phyloP scores from a whole-genome alignment of 78 protist genomes.

The Chrysochromulina parva region DNA sequence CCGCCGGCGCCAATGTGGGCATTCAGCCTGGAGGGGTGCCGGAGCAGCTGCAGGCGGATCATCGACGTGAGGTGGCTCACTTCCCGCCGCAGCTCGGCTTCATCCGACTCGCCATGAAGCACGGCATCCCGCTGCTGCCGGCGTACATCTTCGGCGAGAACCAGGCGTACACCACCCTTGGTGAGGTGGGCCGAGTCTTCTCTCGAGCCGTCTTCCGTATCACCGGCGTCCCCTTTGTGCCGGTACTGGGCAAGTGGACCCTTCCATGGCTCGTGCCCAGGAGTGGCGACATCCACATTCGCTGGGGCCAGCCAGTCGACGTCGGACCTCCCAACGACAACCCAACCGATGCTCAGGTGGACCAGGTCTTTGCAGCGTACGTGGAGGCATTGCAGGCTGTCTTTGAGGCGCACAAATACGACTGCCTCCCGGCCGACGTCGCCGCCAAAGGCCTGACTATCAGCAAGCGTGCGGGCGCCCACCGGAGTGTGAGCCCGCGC shows the following conservation, averaged over 20 bases:
- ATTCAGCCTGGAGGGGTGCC: not conserved
- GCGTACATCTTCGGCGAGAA: not conserved
- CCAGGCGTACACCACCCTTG: not conserved
- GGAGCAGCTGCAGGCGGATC: not conserved
- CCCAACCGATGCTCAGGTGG: not conserved
- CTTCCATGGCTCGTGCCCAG: not conserved
- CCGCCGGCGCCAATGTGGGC: not conserved
- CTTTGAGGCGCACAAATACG: not conserved
- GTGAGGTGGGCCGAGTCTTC: not conserved
- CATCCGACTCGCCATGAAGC: not conserved
- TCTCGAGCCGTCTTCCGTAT: not conserved
- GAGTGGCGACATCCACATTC: not conserved
- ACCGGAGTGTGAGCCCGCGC: too few species aligned
- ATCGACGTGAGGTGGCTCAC: not conserved
- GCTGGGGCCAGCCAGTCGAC: not conserved
- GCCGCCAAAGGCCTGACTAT: not conserved
- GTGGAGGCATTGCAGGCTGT: not conserved
- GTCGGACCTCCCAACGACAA: not conserved
- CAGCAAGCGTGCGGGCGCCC: too few species aligned
- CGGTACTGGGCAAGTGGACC: not conserved
- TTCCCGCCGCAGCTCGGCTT: not conserved
- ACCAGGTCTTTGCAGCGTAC: not conserved
- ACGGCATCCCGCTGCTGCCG: not conserved
- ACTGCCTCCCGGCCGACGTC: not conserved
- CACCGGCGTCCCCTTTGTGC: not conserved